Conservation (phyloP, 2,329 filamentous ascomycete species). For the Colletotrichum tanaceti region DNA sequence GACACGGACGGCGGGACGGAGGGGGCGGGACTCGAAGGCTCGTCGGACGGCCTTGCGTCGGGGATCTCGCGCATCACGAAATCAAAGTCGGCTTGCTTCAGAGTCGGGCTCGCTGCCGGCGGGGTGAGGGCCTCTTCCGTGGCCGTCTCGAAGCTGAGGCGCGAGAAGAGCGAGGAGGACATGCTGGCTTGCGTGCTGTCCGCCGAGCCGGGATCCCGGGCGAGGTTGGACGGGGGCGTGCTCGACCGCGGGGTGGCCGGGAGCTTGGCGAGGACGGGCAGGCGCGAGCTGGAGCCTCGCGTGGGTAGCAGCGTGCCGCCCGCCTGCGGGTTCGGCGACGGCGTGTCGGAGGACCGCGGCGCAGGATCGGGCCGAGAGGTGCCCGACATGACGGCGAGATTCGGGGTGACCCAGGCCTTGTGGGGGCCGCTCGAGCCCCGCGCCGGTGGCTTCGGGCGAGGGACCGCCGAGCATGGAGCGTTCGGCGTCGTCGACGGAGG, state of each 20-base stretch:
- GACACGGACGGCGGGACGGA: slow-evolving; percentile 45
- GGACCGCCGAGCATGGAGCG: not conserved
- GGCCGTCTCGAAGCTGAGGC: slow-evolving; percentile 49
- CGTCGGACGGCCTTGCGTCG: slow-evolving; percentile 33
- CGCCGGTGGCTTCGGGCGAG: not conserved
- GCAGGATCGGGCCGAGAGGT: slow-evolving; percentile 40
- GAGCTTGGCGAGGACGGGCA: slow-evolving; percentile 47
- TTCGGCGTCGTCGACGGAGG: not conserved
- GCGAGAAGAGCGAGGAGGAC: slow-evolving; percentile 56
- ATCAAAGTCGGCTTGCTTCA: slow-evolving; percentile 40
- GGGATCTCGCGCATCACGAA: slow-evolving; percentile 25
- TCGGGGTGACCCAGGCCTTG: slow-evolving; percentile 23
- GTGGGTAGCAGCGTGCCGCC: slow-evolving; percentile 49
- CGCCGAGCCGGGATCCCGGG: slow-evolving; percentile 53
- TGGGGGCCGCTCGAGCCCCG: slow-evolving; percentile 1
- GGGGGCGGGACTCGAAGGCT: slow-evolving; percentile 44
- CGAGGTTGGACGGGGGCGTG: slow-evolving; percentile 51
- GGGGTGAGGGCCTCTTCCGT: slow-evolving; percentile 46
- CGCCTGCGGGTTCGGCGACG: slow-evolving; percentile 43
- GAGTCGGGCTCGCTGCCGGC: slow-evolving; percentile 46
- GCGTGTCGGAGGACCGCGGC: slow-evolving; percentile 40
- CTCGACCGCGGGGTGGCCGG: slow-evolving; percentile 52
- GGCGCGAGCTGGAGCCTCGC: slow-evolving; percentile 52
- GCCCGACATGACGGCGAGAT: slow-evolving; percentile 27
- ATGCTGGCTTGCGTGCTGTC: slow-evolving; percentile 53